Evolutionary conservation across 2,329 filamentous ascomycete genomes (phyloP), one percentile per base, ranked within the genome.

Genomic region (Trichoderma sp.): DNA sequence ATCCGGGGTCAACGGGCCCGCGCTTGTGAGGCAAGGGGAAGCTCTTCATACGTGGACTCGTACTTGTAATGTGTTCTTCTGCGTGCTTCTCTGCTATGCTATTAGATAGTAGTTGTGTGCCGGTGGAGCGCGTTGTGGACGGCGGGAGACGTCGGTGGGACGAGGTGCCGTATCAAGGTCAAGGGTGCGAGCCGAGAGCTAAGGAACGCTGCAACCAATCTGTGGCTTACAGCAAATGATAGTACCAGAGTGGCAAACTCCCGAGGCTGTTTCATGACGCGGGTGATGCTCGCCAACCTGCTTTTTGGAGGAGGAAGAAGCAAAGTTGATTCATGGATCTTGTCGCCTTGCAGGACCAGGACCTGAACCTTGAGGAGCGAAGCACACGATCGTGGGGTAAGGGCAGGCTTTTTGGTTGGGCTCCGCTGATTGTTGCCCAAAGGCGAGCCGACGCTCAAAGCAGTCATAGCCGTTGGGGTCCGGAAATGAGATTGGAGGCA

Each of bases 391-490:
- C 71, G 71, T 74, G 71, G 71, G 71, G 72, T 71, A 74, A 63
- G 60, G 75, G 75, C 74, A 71, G 56, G 69, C 60, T 35, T 64
- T 64, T 74, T 53, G 38, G 75, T 76, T 76, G 75, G 75, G 75
- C 75, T 71, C 75, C 65, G 45, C 60, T 60, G 64, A 71, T 76
- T 76, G 71, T 76, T 76, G 75, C 75, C 75, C 75, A 75, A 76
- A 64, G 63, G 63, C 59, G 62, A 63, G 74, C 74, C 69, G 66
- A 75, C 74, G 69, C 60, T 74, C 41, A 56, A 74, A 62, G 45
- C 45, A 67, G 69, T 16, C 31, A 71, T 31, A n/a, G 69, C 35
- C 8, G 53, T 29, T 71, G 60, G 59, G 69, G 59, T 62, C 71
- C 71, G 71, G 71, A 73, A 73, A 38, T 73, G 71, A 73, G 65